These are phyloP conservation scores for Epichloe hybrida DNA, from an alignment of 2,329 filamentous ascomycete genomes.

Conservation along the genomic window DNA sequence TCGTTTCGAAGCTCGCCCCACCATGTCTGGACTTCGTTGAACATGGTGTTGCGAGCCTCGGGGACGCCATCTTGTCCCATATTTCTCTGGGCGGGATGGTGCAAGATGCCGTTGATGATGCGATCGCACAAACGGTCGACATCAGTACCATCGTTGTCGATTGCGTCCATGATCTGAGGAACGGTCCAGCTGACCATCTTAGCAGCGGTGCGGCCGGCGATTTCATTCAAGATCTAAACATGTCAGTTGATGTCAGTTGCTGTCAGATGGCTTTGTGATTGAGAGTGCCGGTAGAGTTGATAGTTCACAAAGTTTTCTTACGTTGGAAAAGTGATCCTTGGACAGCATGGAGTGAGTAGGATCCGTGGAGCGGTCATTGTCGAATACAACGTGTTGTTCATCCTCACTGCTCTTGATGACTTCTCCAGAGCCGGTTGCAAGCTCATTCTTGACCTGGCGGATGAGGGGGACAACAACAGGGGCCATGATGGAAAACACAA, in stretches of 20 bases:
- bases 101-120: slow-evolving; percentile 71
- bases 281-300: neutral
- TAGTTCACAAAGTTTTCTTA: slow-evolving; percentile 21
- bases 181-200: slow-evolving; percentile 73
- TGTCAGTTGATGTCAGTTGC: neutral
- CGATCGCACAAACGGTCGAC: slow-evolving; percentile 56
- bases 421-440: slow-evolving; percentile 72
- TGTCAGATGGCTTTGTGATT: too few species aligned
- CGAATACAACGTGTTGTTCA: slow-evolving; percentile 78
- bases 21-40: slow-evolving; percentile 68
- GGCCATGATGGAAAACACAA: slow-evolving; percentile 83
- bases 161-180: slow-evolving; percentile 75
- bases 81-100: slow-evolving; percentile 70
- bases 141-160: slow-evolving; percentile 65
- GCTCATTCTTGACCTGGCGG: slow-evolving; percentile 72
- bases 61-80: slow-evolving; percentile 54
- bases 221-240: slow-evolving; percentile 65
- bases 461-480: slow-evolving; percentile 81
- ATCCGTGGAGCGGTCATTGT: slow-evolving; percentile 61
- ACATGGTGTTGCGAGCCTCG: slow-evolving; percentile 67
- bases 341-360: slow-evolving; percentile 93
- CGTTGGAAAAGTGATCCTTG: slow-evolving; percentile 88
- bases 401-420: slow-evolving; percentile 75
- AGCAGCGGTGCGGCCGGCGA: slow-evolving; percentile 70
- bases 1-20: slow-evolving; percentile 55